Evolutionary conservation across 352 stramenopile species (phyloP).

Genomic region (Globisporangium paroecandrum): DNA sequence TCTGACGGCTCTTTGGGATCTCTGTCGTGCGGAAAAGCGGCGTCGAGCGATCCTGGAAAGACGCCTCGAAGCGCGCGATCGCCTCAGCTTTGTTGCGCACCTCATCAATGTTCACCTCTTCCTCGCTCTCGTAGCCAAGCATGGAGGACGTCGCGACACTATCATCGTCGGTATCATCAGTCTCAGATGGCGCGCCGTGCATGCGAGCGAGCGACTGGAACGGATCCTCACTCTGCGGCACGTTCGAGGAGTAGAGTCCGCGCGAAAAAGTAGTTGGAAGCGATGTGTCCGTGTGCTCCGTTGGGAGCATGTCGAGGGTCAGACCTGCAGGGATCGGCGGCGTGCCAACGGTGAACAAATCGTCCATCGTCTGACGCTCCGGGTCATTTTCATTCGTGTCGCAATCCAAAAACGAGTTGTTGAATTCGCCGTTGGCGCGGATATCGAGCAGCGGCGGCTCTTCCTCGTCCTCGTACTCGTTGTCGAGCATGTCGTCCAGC

Average conservation of each 20-base stretch:
- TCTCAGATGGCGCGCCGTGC: slow-evolving; percentile 29
- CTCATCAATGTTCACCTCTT: slow-evolving; percentile 37
- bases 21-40: slow-evolving; percentile 35
- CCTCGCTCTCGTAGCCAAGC: slow-evolving; percentile 25
- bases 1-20: slow-evolving; percentile 29
- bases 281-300: slow-evolving; percentile 32
- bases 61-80: slow-evolving; percentile 36
- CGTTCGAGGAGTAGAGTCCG: slow-evolving; percentile 7
- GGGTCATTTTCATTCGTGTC: slow-evolving; percentile 50
- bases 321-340: slow-evolving; percentile 48
- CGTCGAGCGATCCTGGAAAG: slow-evolving; percentile 24
- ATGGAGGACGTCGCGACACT: slow-evolving; percentile 34
- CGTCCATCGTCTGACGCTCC: slow-evolving; percentile 40
- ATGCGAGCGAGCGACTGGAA: slow-evolving; percentile 6
- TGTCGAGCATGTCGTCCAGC: slow-evolving; percentile 21
- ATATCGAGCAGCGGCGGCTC: slow-evolving; percentile 29
- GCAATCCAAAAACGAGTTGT: slow-evolving; percentile 48
- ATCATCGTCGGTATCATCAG: slow-evolving; percentile 25
- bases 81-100: slow-evolving; percentile 30
- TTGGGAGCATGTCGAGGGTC: slow-evolving; percentile 46
- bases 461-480: slow-evolving; percentile 9
- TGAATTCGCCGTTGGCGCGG: slow-evolving; percentile 18
- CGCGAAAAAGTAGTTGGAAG: slow-evolving; percentile 27
- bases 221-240: slow-evolving; percentile 1
- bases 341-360: slow-evolving; percentile 39